Evolutionary conservation across 345 rosid species (phyloP).

Genomic region (Hibiscus trionum): DNA sequence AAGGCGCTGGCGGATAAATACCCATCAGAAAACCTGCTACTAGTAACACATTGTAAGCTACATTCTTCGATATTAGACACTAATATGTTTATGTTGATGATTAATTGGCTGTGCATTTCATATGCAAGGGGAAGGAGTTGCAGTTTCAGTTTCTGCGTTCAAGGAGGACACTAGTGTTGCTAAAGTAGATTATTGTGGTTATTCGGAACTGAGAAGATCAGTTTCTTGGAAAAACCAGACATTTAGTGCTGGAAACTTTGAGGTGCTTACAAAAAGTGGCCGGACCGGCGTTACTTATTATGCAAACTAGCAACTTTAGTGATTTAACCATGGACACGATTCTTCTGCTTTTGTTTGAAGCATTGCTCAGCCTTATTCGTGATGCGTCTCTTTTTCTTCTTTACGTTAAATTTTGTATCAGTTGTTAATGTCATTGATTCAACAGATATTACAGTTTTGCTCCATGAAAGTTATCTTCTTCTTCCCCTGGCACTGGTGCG

Average conservation of each 20-base stretch:
- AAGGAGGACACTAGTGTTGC: constrained; percentile 37
- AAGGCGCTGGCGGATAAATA: neutral
- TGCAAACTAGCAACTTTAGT: neutral
- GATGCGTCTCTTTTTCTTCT: neutral
- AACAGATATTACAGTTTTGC: neutral
- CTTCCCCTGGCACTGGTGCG: neutral
- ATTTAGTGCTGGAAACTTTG: constrained; percentile 39
- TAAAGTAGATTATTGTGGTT: constrained; percentile 75
- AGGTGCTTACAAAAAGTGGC: constrained; percentile 32
- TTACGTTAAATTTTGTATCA: neutral
- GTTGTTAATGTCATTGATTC: neutral
- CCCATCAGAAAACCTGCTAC: neutral
- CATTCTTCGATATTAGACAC: neutral
- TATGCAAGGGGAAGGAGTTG: constrained; percentile 83
- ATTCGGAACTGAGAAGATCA: constrained; percentile 48
- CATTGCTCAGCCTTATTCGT: neutral
- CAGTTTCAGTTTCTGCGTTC: constrained; percentile 53
- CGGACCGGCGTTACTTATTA: constrained; percentile 36
- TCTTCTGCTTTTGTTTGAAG: neutral
- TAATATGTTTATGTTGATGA: neutral
- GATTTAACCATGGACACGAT: neutral
- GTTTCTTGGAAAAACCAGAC: constrained; percentile 20
- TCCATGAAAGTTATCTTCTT: neutral
- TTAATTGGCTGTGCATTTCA: neutral
- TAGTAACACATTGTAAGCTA: neutral